These are phyloP conservation scores for Auxenochlorella pyrenoidosa DNA, from an alignment of 139 green algal genomes.

Conservation along the genomic window DNA sequence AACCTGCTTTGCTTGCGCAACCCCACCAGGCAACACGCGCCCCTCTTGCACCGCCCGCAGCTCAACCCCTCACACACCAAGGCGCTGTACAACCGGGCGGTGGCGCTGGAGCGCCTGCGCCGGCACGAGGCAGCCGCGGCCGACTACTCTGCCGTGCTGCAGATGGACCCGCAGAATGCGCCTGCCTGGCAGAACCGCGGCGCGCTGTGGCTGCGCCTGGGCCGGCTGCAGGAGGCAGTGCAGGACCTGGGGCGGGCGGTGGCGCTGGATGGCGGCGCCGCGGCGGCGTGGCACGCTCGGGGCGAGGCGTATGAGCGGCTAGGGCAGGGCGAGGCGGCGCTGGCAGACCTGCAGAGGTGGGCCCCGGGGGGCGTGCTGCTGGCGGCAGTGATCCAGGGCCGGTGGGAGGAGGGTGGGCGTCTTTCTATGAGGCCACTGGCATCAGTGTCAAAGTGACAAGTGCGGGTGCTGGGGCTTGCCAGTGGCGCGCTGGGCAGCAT, in stretches of 20 bases:
- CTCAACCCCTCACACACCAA: constrained; percentile 83
- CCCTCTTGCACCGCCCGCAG: neutral
- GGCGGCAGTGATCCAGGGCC: too few species aligned
- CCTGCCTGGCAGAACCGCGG: constrained; percentile 80
- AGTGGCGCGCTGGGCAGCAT: too few species aligned
- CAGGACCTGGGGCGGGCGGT: constrained; percentile 76
- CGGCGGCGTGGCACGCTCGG: constrained; percentile 56
- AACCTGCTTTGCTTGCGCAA: neutral
- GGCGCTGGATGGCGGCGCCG: constrained; percentile 65
- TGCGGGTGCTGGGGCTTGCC: too few species aligned
- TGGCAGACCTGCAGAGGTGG: constrained; percentile 59
- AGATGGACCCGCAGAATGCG: constrained; percentile 79
- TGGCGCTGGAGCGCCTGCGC: constrained; percentile 55
- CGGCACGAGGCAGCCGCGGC: constrained; percentile 59
- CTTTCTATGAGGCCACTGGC: too few species aligned
- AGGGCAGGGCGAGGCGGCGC: constrained; percentile 41
- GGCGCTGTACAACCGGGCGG: constrained; percentile 32
- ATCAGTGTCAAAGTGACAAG: too few species aligned
- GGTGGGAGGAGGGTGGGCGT: neutral
- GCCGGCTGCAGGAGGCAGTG: constrained; percentile 59
- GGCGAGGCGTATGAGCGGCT: constrained; percentile 63
- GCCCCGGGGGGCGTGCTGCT: neutral
- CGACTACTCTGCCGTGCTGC: constrained; percentile 78
- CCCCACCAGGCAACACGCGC: neutral
- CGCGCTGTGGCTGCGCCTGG: constrained; percentile 35